phyloP scores from a whole-genome alignment of 768 basidiomycete species.

The Basidioascus undulatus region DNA sequence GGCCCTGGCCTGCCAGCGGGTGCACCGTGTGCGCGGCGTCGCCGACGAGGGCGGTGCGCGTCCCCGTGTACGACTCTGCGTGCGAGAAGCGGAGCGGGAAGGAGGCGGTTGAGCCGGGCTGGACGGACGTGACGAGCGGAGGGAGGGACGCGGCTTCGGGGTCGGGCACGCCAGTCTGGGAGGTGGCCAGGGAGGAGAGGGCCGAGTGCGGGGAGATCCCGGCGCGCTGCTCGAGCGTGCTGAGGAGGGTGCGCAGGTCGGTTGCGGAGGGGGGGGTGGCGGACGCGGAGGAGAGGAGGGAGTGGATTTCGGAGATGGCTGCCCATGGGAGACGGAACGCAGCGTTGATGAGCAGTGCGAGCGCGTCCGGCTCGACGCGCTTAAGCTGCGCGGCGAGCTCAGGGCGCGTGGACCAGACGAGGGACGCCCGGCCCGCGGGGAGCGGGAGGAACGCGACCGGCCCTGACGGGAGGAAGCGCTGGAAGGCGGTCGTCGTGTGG shows the following conservation, averaged over 20 bases:
- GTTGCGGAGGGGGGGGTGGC: constrained; percentile 3
- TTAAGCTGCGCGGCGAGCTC: constrained; percentile 46
- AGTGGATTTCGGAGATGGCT: constrained; percentile 43
- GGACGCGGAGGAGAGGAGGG: constrained; percentile 33
- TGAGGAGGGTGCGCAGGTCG: background rate
- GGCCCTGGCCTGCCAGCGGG: constrained; percentile 83
- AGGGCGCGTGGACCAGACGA: constrained; percentile 86
- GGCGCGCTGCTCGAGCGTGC: background rate
- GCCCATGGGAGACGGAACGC: constrained; percentile 63
- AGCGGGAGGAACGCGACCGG: constrained; percentile 90
- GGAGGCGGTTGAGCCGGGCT: constrained; percentile 49
- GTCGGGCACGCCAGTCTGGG: constrained; percentile 20
- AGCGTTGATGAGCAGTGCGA: constrained; percentile 60
- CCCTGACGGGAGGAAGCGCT: constrained; percentile 81
- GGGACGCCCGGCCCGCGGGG: constrained; percentile 37
- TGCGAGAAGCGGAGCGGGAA: constrained; percentile 79
- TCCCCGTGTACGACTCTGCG: constrained; percentile 59
- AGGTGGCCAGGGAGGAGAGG: background rate
- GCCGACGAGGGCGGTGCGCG: constrained; percentile 67
- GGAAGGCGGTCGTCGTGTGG: constrained; percentile 57
- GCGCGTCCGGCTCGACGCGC: constrained; percentile 33
- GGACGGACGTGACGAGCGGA: constrained; percentile 45
- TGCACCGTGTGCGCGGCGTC: constrained; percentile 92
- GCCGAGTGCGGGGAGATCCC: background rate
- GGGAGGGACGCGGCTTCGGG: constrained; percentile 38